These are phyloP conservation scores for Linderina pennispora DNA, from an alignment of 192 early-diverging fungal species.

Conservation along the genomic window DNA sequence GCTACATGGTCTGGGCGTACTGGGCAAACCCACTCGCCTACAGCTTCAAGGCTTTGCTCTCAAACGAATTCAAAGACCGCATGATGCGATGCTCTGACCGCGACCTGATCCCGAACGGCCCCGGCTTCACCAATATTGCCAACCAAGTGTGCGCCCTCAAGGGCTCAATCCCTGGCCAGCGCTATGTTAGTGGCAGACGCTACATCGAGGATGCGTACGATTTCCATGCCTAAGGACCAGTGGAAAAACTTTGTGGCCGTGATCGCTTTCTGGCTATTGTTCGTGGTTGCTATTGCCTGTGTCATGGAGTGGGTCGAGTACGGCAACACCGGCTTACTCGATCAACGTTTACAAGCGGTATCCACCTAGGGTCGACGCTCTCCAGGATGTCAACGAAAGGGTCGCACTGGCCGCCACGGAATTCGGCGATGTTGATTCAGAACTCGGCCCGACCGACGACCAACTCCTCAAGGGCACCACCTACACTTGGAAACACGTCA, in stretches of 20 bases:
- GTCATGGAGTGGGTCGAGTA: conserved; percentile 51
- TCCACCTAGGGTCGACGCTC: background rate
- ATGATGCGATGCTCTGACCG: conserved; percentile 15
- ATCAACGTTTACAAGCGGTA: conserved; percentile 13
- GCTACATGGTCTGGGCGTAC: conserved; percentile 48
- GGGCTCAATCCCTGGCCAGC: conserved; percentile 43
- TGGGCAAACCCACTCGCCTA: conserved; percentile 57
- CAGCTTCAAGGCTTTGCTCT: conserved; percentile 46
- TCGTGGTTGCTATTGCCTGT: background rate
- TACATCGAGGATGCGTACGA: conserved; percentile 44
- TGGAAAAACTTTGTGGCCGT: conserved; percentile 50
- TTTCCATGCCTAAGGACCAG: conserved; percentile 41
- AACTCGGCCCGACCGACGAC: conserved; percentile 57
- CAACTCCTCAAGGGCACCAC: conserved; percentile 35
- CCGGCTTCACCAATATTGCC: conserved; percentile 37
- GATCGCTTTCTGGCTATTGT: conserved; percentile 1
- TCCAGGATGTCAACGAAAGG: conserved; percentile 3
- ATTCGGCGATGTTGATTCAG: background rate
- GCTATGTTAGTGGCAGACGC: conserved; percentile 44
- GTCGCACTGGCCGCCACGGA: background rate
- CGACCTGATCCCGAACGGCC: conserved; percentile 48
- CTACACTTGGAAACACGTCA: conserved; percentile 52
- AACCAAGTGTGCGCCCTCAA: conserved; percentile 49
- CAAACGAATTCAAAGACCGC: conserved; percentile 32
- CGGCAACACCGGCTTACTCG: conserved; percentile 23